phyloP scores from a whole-genome alignment of 2,329 filamentous ascomycete genomes.

The Chalaropsis thielavioides region DNA sequence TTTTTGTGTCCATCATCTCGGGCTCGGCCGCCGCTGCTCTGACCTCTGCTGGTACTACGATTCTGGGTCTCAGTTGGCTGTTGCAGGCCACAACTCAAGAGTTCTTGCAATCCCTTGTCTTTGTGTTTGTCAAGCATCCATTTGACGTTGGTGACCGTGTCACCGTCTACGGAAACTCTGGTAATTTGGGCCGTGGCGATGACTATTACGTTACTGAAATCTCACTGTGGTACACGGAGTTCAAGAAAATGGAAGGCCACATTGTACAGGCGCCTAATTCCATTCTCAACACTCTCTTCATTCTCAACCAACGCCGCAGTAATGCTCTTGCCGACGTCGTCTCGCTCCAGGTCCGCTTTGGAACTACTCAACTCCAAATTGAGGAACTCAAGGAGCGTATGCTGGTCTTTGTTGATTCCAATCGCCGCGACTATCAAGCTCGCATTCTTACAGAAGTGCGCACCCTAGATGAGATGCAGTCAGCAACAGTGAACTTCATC shows the following conservation, averaged over 20 bases:
- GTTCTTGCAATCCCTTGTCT: conserved; percentile 84
- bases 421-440: conserved; percentile 79
- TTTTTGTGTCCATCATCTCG: conserved; percentile 81
- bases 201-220: conserved; percentile 97
- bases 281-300: conserved; percentile 81
- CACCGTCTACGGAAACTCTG: conserved; percentile 79
- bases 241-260: conserved; percentile 97
- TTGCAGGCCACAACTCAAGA: conserved; percentile 88
- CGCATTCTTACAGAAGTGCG: conserved; percentile 78
- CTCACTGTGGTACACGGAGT: conserved; percentile 83
- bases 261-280: conserved; percentile 93
- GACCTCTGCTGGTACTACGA: conserved; percentile 72
- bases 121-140: conserved; percentile 93
- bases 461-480: conserved; percentile 67
- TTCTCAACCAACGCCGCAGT: conserved; percentile 84
- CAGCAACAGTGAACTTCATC: conserved; percentile 76
- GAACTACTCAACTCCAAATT: conserved; percentile 70
- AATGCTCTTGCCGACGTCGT: conserved; percentile 78
- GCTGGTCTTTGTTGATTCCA: conserved; percentile 64
- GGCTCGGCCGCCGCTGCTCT: conserved; percentile 79
- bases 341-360: conserved; percentile 73
- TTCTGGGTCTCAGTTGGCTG: conserved; percentile 86
- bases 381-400: conserved; percentile 67
- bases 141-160: conserved; percentile 94
- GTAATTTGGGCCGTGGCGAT: conserved; percentile 61